phyloP scores from a whole-genome alignment of 2,329 filamentous ascomycete species.

The Aquanectria penicillioides region DNA sequence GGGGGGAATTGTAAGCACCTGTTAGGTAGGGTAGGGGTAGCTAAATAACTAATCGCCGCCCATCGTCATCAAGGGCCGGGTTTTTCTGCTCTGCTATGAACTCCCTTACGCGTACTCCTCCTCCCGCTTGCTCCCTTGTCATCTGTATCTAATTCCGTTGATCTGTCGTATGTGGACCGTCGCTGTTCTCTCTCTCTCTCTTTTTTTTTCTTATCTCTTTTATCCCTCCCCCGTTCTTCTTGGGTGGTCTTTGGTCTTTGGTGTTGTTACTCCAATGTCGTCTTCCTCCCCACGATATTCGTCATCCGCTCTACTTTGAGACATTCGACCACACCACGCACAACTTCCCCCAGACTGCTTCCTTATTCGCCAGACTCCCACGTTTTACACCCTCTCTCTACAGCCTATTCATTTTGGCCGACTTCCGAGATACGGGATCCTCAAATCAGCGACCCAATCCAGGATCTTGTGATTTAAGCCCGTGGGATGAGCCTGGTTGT shows the following conservation, averaged over 20 bases:
- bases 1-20: not conserved
- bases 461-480: slow-evolving; percentile 20
- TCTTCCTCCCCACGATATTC: slow-evolving; percentile 40
- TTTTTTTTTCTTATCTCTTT: not conserved
- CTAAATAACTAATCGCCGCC: slow-evolving; percentile 3
- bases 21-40: not conserved
- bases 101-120: slow-evolving; percentile 13
- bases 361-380: slow-evolving; percentile 29
- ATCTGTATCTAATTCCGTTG: not conserved
- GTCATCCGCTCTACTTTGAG: slow-evolving; percentile 36
- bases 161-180: too few relatives aligned
- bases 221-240: not conserved
- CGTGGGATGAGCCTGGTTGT: slow-evolving; percentile 6
- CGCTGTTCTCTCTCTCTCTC: not conserved
- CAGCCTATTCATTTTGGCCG: slow-evolving; percentile 13
- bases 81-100: too few relatives aligned
- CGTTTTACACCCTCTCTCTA: slow-evolving; percentile 12
- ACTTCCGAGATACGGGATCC: slow-evolving; percentile 25
- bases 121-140: not conserved
- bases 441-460: slow-evolving; percentile 12
- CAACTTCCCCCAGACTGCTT: slow-evolving; percentile 1
- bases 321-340: slow-evolving; percentile 31
- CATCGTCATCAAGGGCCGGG: not conserved
- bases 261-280: slow-evolving; percentile 30
- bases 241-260: slow-evolving; percentile 8